Conservation (phyloP, 2,329 filamentous ascomycete species). For the Talaromyces sp. region DNA sequence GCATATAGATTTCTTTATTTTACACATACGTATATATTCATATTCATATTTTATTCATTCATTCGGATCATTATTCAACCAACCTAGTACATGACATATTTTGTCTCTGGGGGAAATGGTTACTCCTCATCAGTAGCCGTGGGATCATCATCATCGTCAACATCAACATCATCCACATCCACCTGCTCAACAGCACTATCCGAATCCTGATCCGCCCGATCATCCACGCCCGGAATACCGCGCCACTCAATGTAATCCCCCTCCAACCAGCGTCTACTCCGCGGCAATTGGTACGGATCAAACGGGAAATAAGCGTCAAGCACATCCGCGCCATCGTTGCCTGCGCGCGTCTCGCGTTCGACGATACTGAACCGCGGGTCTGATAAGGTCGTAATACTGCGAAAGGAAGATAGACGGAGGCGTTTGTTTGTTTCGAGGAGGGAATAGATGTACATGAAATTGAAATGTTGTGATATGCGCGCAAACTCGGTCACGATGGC, state of each 20-base stretch:
- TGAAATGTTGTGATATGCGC: constrained; percentile 77
- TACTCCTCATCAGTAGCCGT: constrained; percentile 21
- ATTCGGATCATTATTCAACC: not conserved
- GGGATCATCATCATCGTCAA: constrained; percentile 31
- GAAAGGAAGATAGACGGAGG: constrained; percentile 71
- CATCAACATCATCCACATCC: constrained; percentile 41
- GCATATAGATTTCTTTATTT: not conserved
- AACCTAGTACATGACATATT: not conserved
- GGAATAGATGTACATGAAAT: constrained; percentile 85
- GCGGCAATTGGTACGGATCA: constrained; percentile 88
- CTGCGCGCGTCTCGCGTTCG: constrained; percentile 55
- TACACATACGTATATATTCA: not conserved
- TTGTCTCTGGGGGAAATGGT: too few relatives aligned
- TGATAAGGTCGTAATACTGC: constrained; percentile 37
- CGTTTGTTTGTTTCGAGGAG: constrained; percentile 91
- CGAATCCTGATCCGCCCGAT: constrained; percentile 51
- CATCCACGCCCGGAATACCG: constrained; percentile 67
- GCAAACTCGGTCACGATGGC: constrained; percentile 90
- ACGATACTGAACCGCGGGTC: constrained; percentile 43
- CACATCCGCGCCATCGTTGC: constrained; percentile 76
- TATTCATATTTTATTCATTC: not conserved
- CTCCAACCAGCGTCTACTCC: constrained; percentile 84
- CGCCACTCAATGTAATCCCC: constrained; percentile 80
- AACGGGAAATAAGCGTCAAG: constrained; percentile 96
- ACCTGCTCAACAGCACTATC: constrained; percentile 35